Conservation (phyloP, 306 rosid genomes). For the Trifolium dubium region DNA sequence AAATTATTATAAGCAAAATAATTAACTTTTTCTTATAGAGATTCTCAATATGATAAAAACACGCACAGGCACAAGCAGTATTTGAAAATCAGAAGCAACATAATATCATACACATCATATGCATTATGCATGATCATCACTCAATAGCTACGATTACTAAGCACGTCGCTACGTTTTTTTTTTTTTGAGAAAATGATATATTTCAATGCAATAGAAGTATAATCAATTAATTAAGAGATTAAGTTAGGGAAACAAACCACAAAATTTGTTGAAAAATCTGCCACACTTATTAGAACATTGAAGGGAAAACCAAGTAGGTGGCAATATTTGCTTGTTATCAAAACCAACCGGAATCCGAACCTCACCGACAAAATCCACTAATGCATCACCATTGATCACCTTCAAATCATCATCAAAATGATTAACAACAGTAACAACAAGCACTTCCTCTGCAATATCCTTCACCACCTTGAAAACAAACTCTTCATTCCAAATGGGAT, state of each 20-base stretch:
- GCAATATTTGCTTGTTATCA: constrained; percentile 49
- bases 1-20: constrained; percentile 1
- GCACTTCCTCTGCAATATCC: constrained; percentile 58
- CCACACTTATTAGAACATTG: constrained; percentile 47
- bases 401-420: constrained; percentile 46
- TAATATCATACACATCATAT: neutral
- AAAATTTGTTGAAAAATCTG: constrained; percentile 54
- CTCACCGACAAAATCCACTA: constrained; percentile 58
- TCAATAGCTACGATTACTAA: too few relatives aligned
- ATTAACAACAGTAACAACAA: constrained; percentile 53
- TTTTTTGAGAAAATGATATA: too few relatives aligned
- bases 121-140: neutral
- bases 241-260: constrained; percentile 56
- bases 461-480: constrained; percentile 66
- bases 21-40: too few relatives aligned
- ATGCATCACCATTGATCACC: constrained; percentile 41
- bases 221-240: constrained; percentile 2
- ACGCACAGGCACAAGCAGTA: too few relatives aligned
- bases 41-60: too few relatives aligned
- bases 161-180: too few relatives aligned
- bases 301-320: constrained; percentile 76
- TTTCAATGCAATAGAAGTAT: constrained; percentile 1
- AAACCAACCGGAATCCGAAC: constrained; percentile 59
- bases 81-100: constrained; percentile 1
- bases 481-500: constrained; percentile 79